These are phyloP conservation scores for Penicillium turbatum DNA, from an alignment of 495 filamentous ascomycete genomes.

Conservation along the genomic window DNA sequence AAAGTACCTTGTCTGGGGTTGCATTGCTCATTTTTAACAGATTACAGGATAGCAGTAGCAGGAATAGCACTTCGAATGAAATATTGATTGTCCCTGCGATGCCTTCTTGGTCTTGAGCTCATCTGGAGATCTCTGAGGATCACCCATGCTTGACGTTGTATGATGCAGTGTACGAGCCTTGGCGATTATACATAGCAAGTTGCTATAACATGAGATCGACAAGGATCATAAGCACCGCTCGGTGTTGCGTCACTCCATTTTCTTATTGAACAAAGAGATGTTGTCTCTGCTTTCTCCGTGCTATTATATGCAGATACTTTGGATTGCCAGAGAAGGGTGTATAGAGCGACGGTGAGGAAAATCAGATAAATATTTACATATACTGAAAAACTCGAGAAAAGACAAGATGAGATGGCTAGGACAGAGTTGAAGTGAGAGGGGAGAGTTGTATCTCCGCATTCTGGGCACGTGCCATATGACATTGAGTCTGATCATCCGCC, in stretches of 20 bases:
- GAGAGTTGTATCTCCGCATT: constrained; percentile 8
- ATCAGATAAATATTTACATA: not conserved
- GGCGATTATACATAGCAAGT: too few species aligned
- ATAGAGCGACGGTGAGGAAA: not conserved
- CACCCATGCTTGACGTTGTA: too few species aligned
- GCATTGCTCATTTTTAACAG: too few species aligned
- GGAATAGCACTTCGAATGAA: too few species aligned
- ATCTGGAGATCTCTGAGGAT: too few species aligned
- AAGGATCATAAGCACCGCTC: not conserved
- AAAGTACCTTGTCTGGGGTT: not conserved
- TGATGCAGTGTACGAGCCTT: too few species aligned
- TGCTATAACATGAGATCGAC: not conserved
- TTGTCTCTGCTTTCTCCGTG: too few species aligned
- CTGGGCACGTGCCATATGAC: constrained; percentile 8
- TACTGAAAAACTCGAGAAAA: not conserved
- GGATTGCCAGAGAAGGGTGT: not conserved
- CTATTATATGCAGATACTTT: not conserved
- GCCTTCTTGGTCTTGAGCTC: too few species aligned
- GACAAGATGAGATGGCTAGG: too few species aligned
- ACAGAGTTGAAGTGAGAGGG: not conserved
- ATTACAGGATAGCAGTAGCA: too few species aligned
- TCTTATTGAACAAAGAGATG: too few species aligned
- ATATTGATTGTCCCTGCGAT: too few species aligned
- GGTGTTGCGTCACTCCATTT: not conserved
- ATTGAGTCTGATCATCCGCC: constrained; percentile 8